Conservation (phyloP, 2,329 filamentous ascomycete species). For the Colletotrichum trifolii region DNA sequence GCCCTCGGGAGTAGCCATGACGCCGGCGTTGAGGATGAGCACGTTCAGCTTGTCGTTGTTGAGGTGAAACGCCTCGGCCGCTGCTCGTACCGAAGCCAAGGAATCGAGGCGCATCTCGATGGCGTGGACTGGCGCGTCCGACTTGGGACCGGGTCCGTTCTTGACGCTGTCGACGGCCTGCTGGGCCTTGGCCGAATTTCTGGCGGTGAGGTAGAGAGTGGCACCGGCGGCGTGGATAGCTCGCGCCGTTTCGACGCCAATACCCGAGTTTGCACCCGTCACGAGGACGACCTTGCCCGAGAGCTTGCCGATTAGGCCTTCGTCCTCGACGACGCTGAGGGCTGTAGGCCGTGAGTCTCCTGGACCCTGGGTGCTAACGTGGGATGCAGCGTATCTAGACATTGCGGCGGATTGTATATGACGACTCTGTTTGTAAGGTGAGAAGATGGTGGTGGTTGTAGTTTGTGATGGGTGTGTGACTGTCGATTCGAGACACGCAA, state of each 20-base stretch:
- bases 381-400: constrained; percentile 5
- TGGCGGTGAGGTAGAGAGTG: constrained; percentile 47
- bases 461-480: too few species aligned
- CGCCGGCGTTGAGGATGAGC: constrained; percentile 53
- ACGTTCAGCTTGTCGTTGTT: constrained; percentile 42
- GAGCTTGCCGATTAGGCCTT: constrained; percentile 34
- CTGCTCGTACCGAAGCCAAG: constrained; percentile 38
- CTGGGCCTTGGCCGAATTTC: constrained; percentile 47
- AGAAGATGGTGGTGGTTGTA: neutral
- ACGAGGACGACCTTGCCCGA: constrained; percentile 49
- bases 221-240: constrained; percentile 51
- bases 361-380: constrained; percentile 24
- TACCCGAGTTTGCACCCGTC: constrained; percentile 50
- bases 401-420: neutral
- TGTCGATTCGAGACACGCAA: too few species aligned
- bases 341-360: constrained; percentile 37
- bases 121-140: neutral
- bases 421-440: neutral
- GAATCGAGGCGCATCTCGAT: constrained; percentile 29
- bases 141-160: neutral
- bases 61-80: constrained; percentile 45
- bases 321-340: constrained; percentile 31
- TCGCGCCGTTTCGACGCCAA: constrained; percentile 51
- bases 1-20: constrained; percentile 28
- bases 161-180: constrained; percentile 39